Conservation (phyloP, 441 rosid genomes). For the Bocquillonia castaneifolia region DNA sequence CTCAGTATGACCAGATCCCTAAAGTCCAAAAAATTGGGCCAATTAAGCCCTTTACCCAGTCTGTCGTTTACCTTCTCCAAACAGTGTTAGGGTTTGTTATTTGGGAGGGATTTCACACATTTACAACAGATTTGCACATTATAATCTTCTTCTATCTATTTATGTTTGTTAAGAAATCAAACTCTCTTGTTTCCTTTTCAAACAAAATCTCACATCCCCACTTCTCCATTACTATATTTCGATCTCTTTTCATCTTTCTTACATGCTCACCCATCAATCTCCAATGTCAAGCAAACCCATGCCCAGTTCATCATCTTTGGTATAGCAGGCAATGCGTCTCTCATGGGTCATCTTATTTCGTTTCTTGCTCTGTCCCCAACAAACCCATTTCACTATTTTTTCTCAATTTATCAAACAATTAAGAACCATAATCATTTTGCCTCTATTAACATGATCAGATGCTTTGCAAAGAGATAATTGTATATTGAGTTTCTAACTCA, state of each 20-base stretch:
- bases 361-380: slow-evolving; percentile 23
- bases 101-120: too few species aligned
- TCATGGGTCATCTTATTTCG: slow-evolving; percentile 22
- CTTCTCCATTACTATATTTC: not conserved
- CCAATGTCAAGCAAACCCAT: slow-evolving; percentile 26
- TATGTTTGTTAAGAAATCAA: slow-evolving; percentile 1
- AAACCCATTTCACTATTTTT: slow-evolving; percentile 18
- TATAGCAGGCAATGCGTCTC: slow-evolving; percentile 4
- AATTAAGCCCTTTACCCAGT: too few species aligned
- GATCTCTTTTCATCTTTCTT: not conserved
- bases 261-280: not conserved
- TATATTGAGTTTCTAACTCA: too few species aligned
- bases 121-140: too few species aligned
- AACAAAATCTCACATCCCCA: not conserved
- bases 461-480: slow-evolving; percentile 27
- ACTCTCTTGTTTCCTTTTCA: not conserved
- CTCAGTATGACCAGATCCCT: too few species aligned
- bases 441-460: slow-evolving; percentile 31
- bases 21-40: too few species aligned
- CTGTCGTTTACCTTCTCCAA: too few species aligned
- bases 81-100: too few species aligned
- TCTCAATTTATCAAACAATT: slow-evolving; percentile 18
- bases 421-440: slow-evolving; percentile 18
- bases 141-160: too few species aligned
- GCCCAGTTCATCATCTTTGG: slow-evolving; percentile 27